Evolutionary conservation across 805 yeast genomes (phyloP).

Genomic region (Kazachstania africana): DNA sequence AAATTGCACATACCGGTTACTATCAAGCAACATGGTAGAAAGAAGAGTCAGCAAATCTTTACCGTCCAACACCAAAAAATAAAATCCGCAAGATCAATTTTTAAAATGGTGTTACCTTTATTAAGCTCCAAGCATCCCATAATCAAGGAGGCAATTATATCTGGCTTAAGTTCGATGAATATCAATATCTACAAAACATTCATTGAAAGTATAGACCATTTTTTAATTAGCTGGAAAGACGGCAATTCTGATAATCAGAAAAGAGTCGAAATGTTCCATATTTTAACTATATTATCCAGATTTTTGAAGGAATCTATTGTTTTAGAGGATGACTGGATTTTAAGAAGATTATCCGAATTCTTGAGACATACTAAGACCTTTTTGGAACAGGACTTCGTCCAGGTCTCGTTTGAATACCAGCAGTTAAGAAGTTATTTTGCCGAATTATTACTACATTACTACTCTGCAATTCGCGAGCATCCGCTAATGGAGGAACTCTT

Average conservation of each 20-base stretch:
- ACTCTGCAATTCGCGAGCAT: constrained; percentile 38
- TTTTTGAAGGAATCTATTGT: constrained; percentile 41
- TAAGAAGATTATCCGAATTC: constrained; percentile 49
- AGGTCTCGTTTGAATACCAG: constrained; percentile 60
- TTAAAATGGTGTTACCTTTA: constrained; percentile 76
- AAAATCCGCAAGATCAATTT: constrained; percentile 83
- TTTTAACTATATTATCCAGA: constrained; percentile 57
- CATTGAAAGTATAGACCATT: constrained; percentile 59
- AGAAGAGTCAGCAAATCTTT: constrained; percentile 65
- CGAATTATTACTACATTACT: constrained; percentile 68
- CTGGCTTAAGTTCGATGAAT: constrained; percentile 81
- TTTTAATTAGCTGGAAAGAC: constrained; percentile 45
- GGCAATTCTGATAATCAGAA: constrained; percentile 31
- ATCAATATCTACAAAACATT: constrained; percentile 78
- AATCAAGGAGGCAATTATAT: constrained; percentile 76
- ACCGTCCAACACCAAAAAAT: constrained; percentile 84
- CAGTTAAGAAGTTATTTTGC: constrained; percentile 73
- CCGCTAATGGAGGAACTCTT: constrained; percentile 41
- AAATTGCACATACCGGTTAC: constrained; percentile 49
- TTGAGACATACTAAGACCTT: constrained; percentile 52
- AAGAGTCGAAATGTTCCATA: constrained; percentile 68
- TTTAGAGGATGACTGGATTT: constrained; percentile 55
- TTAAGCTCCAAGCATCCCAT: constrained; percentile 56
- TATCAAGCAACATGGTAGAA: constrained; percentile 53
- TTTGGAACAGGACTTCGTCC: constrained; percentile 44